Percentiles rank a stretch among this genome's conserved stretches.
These are phyloP conservation scores for Teratosphaeria viscida DNA, from an alignment of 2,329 filamentous ascomycete genomes.

Conservation along the genomic window DNA sequence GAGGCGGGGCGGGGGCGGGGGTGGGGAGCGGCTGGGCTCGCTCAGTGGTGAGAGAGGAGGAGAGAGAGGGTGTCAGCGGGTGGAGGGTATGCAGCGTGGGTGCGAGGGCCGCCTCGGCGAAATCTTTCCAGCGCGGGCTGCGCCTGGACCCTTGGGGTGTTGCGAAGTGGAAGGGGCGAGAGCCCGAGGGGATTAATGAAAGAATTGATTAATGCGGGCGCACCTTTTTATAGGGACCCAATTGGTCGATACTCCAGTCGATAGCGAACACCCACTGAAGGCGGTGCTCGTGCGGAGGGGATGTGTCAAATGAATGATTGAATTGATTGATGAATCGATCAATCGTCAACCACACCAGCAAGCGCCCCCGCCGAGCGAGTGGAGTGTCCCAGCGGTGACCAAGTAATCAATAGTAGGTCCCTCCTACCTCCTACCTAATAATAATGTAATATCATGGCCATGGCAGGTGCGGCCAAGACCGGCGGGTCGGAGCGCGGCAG, in stretches of 20 bases:
- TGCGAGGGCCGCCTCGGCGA: neutral
- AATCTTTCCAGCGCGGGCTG: neutral
- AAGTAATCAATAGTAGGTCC: no score
- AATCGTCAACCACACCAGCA: no score
- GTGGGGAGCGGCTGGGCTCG: neutral
- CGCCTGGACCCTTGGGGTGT: neutral
- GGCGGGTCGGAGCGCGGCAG: neutral
- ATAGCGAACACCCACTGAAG: neutral
- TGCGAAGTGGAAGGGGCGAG: neutral
- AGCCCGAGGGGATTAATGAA: neutral
- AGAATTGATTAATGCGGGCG: neutral
- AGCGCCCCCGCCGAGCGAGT: no score
- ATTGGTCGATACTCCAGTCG: no score
- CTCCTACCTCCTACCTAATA: no score
- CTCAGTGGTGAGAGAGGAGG: neutral
- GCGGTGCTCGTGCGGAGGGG: neutral
- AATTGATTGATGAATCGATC: no score
- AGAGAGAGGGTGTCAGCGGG: neutral
- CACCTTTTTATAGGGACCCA: neutral
- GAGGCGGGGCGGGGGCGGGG: no score
- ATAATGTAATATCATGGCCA: no score
- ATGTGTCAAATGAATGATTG: no score
- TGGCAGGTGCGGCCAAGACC: neutral
- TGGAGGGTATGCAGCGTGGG: neutral
- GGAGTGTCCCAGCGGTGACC: no score